phyloP scores from a whole-genome alignment of 805 yeast species.

The Peterozyma toletana region DNA sequence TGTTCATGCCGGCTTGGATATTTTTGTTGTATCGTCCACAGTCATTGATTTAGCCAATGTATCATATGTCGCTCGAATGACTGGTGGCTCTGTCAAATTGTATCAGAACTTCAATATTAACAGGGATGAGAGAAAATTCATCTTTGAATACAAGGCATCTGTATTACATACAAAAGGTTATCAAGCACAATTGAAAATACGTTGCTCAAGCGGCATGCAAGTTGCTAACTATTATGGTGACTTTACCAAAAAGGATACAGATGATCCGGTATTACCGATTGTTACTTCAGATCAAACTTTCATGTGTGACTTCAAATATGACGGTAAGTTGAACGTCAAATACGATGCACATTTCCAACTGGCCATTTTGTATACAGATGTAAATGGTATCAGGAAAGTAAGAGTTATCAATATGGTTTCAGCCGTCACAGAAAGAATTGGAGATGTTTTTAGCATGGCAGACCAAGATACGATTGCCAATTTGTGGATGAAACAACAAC shows the following conservation, averaged over 20 bases:
- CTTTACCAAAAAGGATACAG: constrained; percentile 29
- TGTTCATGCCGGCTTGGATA: constrained; percentile 65
- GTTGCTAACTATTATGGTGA: constrained; percentile 69
- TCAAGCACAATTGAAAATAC: constrained; percentile 75
- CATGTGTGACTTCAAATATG: constrained; percentile 69
- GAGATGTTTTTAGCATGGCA: constrained; percentile 69
- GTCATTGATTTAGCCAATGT: constrained; percentile 69
- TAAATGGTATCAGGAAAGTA: constrained; percentile 70
- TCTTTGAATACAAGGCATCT: constrained; percentile 50
- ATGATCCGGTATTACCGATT: constrained; percentile 67
- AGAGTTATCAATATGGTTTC: constrained; percentile 81
- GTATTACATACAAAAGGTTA: constrained; percentile 54
- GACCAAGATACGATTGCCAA: constrained; percentile 65
- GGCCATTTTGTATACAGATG: constrained; percentile 78
- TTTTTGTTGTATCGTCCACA: constrained; percentile 59
- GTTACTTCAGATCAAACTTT: constrained; percentile 56
- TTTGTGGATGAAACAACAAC: constrained; percentile 43
- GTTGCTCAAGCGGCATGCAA: constrained; percentile 85
- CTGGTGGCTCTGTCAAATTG: constrained; percentile 64
- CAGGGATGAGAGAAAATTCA: constrained; percentile 62
- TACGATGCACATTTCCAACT: constrained; percentile 87
- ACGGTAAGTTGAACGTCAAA: constrained; percentile 62
- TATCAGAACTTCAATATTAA: constrained; percentile 64
- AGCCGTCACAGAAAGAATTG: constrained; percentile 68
- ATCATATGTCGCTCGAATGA: constrained; percentile 52